Evolutionary conservation across 2,329 filamentous ascomycete genomes (phyloP).

Genomic region (Onygenales sp.): DNA sequence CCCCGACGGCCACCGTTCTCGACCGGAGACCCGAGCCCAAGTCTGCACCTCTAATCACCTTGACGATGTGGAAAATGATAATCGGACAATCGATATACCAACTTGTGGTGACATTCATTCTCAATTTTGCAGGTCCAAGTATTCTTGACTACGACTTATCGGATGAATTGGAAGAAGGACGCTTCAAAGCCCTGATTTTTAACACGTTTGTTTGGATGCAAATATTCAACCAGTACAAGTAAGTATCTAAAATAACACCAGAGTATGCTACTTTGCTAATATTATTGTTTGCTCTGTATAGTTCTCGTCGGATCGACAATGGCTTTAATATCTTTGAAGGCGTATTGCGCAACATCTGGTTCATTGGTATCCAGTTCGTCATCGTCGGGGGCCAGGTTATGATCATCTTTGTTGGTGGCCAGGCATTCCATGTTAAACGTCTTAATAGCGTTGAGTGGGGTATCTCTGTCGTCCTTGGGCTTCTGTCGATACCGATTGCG

Average conservation of each 20-base stretch:
- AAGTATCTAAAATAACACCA: conserved; percentile 1
- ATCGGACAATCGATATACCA: conserved; percentile 87
- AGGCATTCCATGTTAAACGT: conserved; percentile 53
- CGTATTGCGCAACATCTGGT: conserved; percentile 34
- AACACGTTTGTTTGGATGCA: conserved; percentile 99
- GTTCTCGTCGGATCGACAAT: conserved; percentile 35
- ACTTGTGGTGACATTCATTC: conserved; percentile 66
- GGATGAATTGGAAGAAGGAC: conserved; percentile 31
- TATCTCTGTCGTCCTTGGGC: conserved; percentile 58
- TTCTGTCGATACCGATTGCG: conserved; percentile 58
- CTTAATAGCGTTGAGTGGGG: conserved; percentile 60
- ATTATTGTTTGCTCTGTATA: conserved; percentile 3
- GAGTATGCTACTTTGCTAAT: not conserved
- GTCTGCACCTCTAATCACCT: conserved; percentile 65
- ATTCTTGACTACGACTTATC: conserved; percentile 50
- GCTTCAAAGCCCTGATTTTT: conserved; percentile 77
- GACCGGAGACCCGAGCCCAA: conserved; percentile 71
- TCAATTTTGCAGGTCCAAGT: conserved; percentile 63
- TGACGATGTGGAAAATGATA: conserved; percentile 99
- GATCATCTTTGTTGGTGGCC: conserved; percentile 61
- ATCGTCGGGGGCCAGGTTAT: conserved; percentile 62
- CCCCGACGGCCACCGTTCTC: conserved; percentile 68
- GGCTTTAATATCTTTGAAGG: conserved; percentile 37
- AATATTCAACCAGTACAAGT: conserved; percentile 53
- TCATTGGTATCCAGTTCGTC: conserved; percentile 53